phyloP scores from a whole-genome alignment of 208 protist species.

The Acanthamoeba healyi region DNA sequence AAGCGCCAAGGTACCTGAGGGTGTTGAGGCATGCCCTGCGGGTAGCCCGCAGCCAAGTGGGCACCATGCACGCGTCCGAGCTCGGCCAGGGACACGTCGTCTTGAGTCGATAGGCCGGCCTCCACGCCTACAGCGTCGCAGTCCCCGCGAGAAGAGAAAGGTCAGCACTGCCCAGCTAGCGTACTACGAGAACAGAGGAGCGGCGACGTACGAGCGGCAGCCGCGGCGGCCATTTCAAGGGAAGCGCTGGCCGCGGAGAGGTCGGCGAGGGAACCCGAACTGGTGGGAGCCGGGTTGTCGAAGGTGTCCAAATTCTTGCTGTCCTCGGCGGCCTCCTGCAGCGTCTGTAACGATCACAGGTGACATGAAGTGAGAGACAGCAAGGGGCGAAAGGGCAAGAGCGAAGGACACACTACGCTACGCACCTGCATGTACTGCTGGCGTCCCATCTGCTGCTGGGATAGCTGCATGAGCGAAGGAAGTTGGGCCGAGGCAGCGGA shows the following conservation, averaged over 20 bases:
- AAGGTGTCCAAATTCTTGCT: constrained; percentile 68
- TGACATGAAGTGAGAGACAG: too few species aligned
- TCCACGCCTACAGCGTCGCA: background rate
- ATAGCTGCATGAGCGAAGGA: background rate
- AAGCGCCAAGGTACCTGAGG: too few species aligned
- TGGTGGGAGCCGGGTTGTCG: background rate
- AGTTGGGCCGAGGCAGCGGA: background rate
- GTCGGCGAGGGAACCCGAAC: constrained; percentile 7
- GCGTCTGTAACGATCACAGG: too few species aligned
- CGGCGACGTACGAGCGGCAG: background rate
- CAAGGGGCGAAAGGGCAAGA: too few species aligned
- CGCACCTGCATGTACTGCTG: constrained; percentile 19
- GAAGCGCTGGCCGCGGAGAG: constrained; percentile 9
- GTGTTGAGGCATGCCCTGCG: constrained; percentile 19
- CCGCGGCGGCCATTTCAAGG: constrained; percentile 16
- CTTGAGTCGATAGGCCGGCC: background rate
- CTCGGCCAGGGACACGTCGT: background rate
- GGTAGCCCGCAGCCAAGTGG: background rate
- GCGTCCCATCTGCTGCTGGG: background rate
- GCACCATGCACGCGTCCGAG: background rate
- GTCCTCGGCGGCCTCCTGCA: constrained; percentile 28
- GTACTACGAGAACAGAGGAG: background rate
- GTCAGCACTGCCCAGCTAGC: background rate
- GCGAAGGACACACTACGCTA: too few species aligned
- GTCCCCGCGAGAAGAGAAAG: background rate